A percentile compares a stretch with the other conserved stretches of the same genome.
Conservation (phyloP, 768 basidiomycete species). For the Leccinellum albellum region DNA sequence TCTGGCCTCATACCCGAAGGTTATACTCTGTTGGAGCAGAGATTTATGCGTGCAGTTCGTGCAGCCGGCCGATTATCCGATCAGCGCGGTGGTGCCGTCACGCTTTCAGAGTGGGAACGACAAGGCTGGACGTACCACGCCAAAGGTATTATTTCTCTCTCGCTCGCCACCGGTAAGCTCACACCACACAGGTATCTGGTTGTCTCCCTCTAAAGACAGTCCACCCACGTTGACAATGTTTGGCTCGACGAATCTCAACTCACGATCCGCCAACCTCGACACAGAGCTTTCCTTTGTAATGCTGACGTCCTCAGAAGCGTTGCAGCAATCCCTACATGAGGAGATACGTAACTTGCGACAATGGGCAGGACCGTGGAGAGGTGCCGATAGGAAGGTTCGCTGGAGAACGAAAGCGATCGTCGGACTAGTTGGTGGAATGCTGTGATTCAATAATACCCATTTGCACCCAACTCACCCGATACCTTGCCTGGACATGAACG, state of each 20-base stretch:
- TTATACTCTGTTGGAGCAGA: constrained; percentile 83
- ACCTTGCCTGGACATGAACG: background rate
- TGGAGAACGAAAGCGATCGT: constrained; percentile 62
- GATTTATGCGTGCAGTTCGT: constrained; percentile 68
- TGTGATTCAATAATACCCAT: constrained; percentile 35
- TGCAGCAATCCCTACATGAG: constrained; percentile 47
- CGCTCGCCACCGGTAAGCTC: background rate
- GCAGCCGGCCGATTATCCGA: constrained; percentile 39
- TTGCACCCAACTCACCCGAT: constrained; percentile 9
- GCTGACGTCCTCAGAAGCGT: constrained; percentile 54
- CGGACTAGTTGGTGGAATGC: constrained; percentile 63
- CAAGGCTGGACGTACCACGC: constrained; percentile 97
- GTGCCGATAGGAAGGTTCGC: constrained; percentile 53
- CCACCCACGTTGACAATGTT: constrained; percentile 76
- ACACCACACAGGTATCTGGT: constrained; percentile 68
- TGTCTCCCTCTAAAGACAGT: constrained; percentile 53
- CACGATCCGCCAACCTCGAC: constrained; percentile 85
- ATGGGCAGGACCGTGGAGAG: constrained; percentile 57
- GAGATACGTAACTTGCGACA: constrained; percentile 52
- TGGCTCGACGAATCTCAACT: constrained; percentile 93
- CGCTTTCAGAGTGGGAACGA: constrained; percentile 83
- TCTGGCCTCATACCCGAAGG: constrained; percentile 95
- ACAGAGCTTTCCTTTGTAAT: constrained; percentile 89
- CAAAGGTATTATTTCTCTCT: constrained; percentile 59
- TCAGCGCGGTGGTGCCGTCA: constrained; percentile 44